Conservation (phyloP, 129 eudicot species). For the Pittosporum tobira region DNA sequence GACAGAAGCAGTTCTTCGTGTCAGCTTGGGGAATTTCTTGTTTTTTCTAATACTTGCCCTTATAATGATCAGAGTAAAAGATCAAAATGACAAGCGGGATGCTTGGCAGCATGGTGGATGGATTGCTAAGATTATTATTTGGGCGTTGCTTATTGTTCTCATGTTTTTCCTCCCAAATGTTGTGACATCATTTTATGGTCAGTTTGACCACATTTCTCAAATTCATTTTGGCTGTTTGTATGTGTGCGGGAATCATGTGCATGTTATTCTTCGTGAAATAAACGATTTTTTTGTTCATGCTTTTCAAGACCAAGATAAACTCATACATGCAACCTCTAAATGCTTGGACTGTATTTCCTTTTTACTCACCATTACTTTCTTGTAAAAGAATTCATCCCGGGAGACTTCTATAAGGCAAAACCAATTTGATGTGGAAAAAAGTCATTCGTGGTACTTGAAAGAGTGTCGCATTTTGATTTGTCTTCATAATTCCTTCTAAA, state of each 20-base stretch:
- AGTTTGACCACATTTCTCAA: conserved; percentile 18
- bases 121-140: conserved; percentile 63
- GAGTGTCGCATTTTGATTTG: not conserved
- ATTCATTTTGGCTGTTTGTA: not conserved
- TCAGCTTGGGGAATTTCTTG: conserved; percentile 89
- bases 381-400: not conserved
- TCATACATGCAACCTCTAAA: not conserved
- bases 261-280: not conserved
- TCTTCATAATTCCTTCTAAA: not conserved
- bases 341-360: no score
- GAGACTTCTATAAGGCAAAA: not conserved
- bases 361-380: not conserved
- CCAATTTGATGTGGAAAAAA: not conserved
- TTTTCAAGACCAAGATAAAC: not conserved
- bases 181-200: conserved; percentile 62
- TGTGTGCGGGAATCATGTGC: not conserved
- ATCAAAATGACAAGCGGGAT: conserved; percentile 94
- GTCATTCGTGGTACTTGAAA: not conserved
- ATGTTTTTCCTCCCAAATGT: conserved; percentile 87
- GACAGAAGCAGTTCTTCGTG: conserved; percentile 83
- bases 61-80: conserved; percentile 87
- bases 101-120: conserved; percentile 98
- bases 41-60: conserved; percentile 71
- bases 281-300: not conserved
- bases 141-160: conserved; percentile 71